These are phyloP conservation scores for Umbellularia californica DNA, from an alignment of 164 flowering plant genomes.

Conservation along the genomic window DNA sequence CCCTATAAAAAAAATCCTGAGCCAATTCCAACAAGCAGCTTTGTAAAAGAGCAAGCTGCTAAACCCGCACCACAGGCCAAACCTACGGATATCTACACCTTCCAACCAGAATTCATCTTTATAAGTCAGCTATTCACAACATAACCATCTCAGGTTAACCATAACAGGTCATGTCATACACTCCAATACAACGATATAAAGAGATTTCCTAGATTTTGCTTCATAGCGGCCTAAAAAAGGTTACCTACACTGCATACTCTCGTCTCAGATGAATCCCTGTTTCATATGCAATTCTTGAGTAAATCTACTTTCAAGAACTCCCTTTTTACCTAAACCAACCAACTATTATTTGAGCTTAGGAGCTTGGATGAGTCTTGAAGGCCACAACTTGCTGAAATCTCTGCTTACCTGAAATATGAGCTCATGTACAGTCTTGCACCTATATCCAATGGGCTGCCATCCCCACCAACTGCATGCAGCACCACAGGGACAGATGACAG, in stretches of 20 bases:
- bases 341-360: background rate
- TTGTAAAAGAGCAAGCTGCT: slow-evolving; percentile 35
- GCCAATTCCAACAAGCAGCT: slow-evolving; percentile 44
- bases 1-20: slow-evolving; percentile 39
- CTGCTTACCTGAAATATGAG: slow-evolving; percentile 36
- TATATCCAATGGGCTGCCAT: slow-evolving; percentile 75
- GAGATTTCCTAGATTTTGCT: slow-evolving; percentile 25
- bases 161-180: background rate
- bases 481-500: slow-evolving; percentile 73
- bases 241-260: background rate
- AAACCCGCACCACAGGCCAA: slow-evolving; percentile 16
- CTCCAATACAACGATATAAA: slow-evolving; percentile 24
- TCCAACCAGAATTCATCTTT: slow-evolving; percentile 16
- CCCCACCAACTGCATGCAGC: slow-evolving; percentile 83
- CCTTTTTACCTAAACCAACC: background rate
- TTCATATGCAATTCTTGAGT: background rate
- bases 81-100: slow-evolving; percentile 22
- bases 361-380: background rate
- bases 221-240: background rate
- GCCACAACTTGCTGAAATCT: background rate
- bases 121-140: slow-evolving; percentile 18
- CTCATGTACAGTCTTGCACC: slow-evolving; percentile 66
- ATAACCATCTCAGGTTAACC: background rate
- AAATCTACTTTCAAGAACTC: background rate
- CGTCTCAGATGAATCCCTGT: background rate